Percentiles rank a stretch among this genome's conserved stretches.
These are phyloP conservation scores for Cordyceps pruinosa DNA, from an alignment of 2,329 filamentous ascomycete genomes.

Conservation along the genomic window DNA sequence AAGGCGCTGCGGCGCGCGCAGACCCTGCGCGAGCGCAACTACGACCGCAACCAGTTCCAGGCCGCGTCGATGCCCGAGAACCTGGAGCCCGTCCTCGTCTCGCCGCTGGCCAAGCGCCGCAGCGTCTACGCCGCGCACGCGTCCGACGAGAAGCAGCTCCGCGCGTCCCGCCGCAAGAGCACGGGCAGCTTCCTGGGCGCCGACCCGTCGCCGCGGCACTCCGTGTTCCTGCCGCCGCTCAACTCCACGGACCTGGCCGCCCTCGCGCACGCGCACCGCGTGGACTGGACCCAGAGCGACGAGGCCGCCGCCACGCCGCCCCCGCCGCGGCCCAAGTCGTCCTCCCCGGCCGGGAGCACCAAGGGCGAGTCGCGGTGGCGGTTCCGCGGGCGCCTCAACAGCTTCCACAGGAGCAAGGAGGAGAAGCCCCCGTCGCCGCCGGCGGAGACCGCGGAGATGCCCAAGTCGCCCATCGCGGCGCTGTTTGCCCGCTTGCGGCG, in stretches of 20 bases:
- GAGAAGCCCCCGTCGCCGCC: slow-evolving; percentile 19
- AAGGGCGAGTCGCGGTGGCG: slow-evolving; percentile 45
- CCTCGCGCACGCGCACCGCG: slow-evolving; percentile 31
- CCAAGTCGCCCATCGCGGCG: slow-evolving; percentile 29
- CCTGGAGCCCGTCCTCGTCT: neutral
- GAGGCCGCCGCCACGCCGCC: slow-evolving; percentile 26
- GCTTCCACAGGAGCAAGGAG: slow-evolving; percentile 23
- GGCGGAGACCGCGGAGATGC: slow-evolving; percentile 11
- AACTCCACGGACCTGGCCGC: slow-evolving; percentile 17
- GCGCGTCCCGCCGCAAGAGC: slow-evolving; percentile 28
- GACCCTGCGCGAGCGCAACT: slow-evolving; percentile 30
- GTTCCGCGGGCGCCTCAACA: slow-evolving; percentile 36
- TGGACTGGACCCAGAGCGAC: slow-evolving; percentile 55
- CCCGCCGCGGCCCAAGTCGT: neutral
- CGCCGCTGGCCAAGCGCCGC: neutral
- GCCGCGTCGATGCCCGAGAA: slow-evolving; percentile 19
- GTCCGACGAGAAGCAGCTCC: slow-evolving; percentile 14
- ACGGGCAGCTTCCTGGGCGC: slow-evolving; percentile 26
- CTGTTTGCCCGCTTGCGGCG: slow-evolving; percentile 41
- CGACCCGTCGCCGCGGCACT: slow-evolving; percentile 10
- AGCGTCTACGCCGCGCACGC: neutral
- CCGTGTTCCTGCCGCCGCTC: slow-evolving; percentile 7
- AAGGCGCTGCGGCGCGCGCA: slow-evolving; percentile 32
- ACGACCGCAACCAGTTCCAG: slow-evolving; percentile 39
- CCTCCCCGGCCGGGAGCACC: neutral